Conservation (phyloP, 805 yeast species). For the Wickerhamiella australiensis region DNA sequence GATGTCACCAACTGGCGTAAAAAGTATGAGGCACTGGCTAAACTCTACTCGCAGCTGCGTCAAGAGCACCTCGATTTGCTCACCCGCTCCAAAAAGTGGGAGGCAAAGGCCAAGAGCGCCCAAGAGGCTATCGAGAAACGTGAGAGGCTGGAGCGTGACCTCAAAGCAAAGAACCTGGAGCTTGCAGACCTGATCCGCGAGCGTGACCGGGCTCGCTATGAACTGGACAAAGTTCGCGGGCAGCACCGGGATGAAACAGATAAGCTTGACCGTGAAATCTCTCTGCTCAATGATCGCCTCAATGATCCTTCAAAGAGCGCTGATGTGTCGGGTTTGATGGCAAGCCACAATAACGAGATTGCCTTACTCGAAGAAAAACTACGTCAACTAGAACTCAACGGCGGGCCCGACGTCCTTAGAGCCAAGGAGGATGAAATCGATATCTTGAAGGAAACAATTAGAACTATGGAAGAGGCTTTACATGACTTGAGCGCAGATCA, state of each 20-base stretch:
- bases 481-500: slow-evolving; percentile 34
- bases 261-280: slow-evolving; percentile 48
- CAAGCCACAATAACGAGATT: slow-evolving; percentile 20
- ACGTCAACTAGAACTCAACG: slow-evolving; percentile 23
- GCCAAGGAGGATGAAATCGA: slow-evolving; percentile 72
- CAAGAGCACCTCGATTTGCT: slow-evolving; percentile 79
- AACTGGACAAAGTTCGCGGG: slow-evolving; percentile 58
- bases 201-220: slow-evolving; percentile 78
- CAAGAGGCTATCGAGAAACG: slow-evolving; percentile 80
- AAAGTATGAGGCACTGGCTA: slow-evolving; percentile 82
- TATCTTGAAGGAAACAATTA: slow-evolving; percentile 54
- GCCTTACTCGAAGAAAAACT: slow-evolving; percentile 19
- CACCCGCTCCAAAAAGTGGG: slow-evolving; percentile 64
- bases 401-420: slow-evolving; percentile 30
- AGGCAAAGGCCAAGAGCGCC: slow-evolving; percentile 77
- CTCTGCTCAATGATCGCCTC: slow-evolving; percentile 47
- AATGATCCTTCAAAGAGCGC: slow-evolving; percentile 53
- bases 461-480: slow-evolving; percentile 48
- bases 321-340: slow-evolving; percentile 41
- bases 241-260: slow-evolving; percentile 55
- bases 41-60: slow-evolving; percentile 77
- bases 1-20: slow-evolving; percentile 69
- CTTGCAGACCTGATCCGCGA: slow-evolving; percentile 81
- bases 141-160: slow-evolving; percentile 68
- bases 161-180: slow-evolving; percentile 76